These are phyloP conservation scores for Tremellales sp. DNA, from an alignment of 1,284 basidiomycete genomes.

Conservation along the genomic window DNA sequence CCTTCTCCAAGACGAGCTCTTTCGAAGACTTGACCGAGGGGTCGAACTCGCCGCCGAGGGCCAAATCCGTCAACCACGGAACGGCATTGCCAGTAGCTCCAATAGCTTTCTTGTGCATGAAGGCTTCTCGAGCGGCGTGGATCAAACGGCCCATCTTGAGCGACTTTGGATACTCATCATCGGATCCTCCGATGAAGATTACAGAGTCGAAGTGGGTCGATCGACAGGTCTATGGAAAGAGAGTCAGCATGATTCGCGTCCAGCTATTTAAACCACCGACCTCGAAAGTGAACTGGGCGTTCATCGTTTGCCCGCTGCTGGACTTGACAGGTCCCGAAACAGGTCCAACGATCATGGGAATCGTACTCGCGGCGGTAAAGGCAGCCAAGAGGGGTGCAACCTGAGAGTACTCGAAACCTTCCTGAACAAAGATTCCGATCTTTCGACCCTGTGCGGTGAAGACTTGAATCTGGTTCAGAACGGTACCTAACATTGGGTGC, in stretches of 20 bases:
- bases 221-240: conserved; percentile 58
- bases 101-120: conserved; percentile 72
- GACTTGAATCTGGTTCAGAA: conserved; percentile 8
- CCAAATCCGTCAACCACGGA: conserved; percentile 34
- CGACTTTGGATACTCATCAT: conserved; percentile 53
- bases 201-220: conserved; percentile 76
- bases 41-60: conserved; percentile 41
- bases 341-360: conserved; percentile 65
- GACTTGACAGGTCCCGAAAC: conserved; percentile 60
- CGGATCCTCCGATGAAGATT: conserved; percentile 62
- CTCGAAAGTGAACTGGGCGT: conserved; percentile 33
- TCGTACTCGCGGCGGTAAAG: conserved; percentile 56
- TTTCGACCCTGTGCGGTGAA: conserved; percentile 58
- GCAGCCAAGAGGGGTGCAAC: conserved; percentile 59
- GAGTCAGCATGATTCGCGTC: no score
- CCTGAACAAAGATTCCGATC: conserved; percentile 66
- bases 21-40: conserved; percentile 22
- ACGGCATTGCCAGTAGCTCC: conserved; percentile 60
- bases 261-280: background rate
- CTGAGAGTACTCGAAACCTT: conserved; percentile 64
- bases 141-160: conserved; percentile 49
- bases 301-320: conserved; percentile 34
- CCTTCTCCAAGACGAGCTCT: conserved; percentile 35
- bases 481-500: conserved; percentile 12
- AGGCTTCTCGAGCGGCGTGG: conserved; percentile 70